Conservation (phyloP, 163 green algal species). For the Smithsoniella earleae region DNA sequence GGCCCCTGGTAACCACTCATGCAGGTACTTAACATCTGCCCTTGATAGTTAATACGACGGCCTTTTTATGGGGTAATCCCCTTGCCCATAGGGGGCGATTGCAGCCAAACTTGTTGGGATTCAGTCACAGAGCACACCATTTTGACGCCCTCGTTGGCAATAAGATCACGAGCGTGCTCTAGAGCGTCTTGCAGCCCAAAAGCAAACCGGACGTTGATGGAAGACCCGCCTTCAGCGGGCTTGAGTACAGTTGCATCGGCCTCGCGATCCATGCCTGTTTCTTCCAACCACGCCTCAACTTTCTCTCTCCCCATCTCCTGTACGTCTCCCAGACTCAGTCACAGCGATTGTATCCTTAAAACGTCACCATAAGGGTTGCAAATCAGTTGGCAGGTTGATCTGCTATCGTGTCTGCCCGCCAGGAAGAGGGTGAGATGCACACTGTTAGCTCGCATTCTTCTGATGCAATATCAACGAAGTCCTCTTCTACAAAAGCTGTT, state of each 20-base stretch:
- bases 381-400: too few relatives aligned
- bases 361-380: too few relatives aligned
- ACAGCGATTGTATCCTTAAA: too few relatives aligned
- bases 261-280: conserved; percentile 16
- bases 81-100: too few relatives aligned
- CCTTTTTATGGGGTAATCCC: too few relatives aligned
- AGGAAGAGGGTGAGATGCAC: too few relatives aligned
- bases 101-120: too few relatives aligned
- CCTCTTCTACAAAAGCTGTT: background rate
- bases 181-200: background rate
- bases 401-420: too few relatives aligned
- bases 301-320: background rate
- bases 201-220: conserved; percentile 19
- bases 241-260: background rate
- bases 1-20: too few relatives aligned
- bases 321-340: background rate
- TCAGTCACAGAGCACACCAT: too few relatives aligned
- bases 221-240: conserved; percentile 23
- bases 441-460: background rate
- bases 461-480: conserved; percentile 2
- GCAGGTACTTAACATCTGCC: too few relatives aligned
- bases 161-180: background rate
- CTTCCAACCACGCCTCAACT: conserved; percentile 13
- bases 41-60: too few relatives aligned
- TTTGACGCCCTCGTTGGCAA: background rate